These are phyloP conservation scores for Fusarium albosuccineum DNA, from an alignment of 2,329 filamentous ascomycete species.

Conservation along the genomic window DNA sequence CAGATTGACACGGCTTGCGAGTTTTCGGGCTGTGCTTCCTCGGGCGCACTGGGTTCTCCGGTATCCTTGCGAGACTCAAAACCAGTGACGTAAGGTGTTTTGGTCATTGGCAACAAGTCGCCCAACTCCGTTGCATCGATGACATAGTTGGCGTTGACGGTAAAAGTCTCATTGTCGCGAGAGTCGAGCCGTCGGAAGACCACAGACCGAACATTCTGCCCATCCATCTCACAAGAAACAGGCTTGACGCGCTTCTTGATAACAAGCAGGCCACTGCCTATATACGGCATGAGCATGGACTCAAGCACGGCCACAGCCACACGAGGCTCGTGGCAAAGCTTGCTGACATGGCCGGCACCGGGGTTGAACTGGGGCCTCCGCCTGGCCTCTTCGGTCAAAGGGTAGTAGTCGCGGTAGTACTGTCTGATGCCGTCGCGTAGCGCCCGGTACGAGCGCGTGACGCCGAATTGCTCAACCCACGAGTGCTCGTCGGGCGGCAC, in stretches of 20 bases:
- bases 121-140: conserved; percentile 36
- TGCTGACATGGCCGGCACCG: conserved; percentile 47
- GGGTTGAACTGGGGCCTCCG: conserved; percentile 44
- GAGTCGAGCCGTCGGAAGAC: conserved; percentile 19
- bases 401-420: conserved; percentile 46
- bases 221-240: conserved; percentile 36
- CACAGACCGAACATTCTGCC: conserved; percentile 14
- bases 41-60: conserved; percentile 44
- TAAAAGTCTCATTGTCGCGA: background rate
- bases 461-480: conserved; percentile 48
- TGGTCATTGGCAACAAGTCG: conserved; percentile 39
- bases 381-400: conserved; percentile 44
- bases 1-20: conserved; percentile 48
- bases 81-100: conserved; percentile 44
- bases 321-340: conserved; percentile 46
- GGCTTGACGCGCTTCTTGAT: conserved; percentile 39
- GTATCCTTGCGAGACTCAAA: conserved; percentile 45
- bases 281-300: conserved; percentile 43
- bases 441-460: conserved; percentile 44
- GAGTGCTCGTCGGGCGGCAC: conserved; percentile 48
- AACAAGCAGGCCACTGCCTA: conserved; percentile 41
- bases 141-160: conserved; percentile 28
- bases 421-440: conserved; percentile 43
- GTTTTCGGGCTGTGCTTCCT: conserved; percentile 44
- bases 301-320: conserved; percentile 47